Evolutionary conservation across 768 basidiomycete species (phyloP).

Genomic region (Suillus discolor): DNA sequence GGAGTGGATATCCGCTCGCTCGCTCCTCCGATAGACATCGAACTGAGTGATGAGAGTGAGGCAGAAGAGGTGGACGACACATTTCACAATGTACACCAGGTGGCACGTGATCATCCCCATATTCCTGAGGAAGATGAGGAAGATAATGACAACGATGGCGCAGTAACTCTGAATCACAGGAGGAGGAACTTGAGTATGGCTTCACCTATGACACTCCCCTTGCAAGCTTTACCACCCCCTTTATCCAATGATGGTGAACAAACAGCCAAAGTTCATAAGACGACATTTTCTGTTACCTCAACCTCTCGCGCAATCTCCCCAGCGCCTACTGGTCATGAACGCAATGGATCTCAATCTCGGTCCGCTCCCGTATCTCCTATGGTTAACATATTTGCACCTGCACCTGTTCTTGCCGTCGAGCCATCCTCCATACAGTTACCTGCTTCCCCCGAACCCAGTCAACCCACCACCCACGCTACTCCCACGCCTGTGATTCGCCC

Average conservation of each 20-base stretch:
- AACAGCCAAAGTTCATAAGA: slow-evolving; percentile 20
- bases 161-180: slow-evolving; percentile 26
- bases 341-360: slow-evolving; percentile 19
- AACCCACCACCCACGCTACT: slow-evolving; percentile 20
- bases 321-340: neutral
- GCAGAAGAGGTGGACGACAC: slow-evolving; percentile 54
- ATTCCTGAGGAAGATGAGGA: slow-evolving; percentile 77
- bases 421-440: slow-evolving; percentile 23
- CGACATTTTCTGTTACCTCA: slow-evolving; percentile 16
- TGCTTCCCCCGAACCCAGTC: slow-evolving; percentile 21
- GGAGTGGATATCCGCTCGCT: slow-evolving; percentile 49
- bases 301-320: slow-evolving; percentile 17
- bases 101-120: slow-evolving; percentile 53
- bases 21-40: slow-evolving; percentile 71
- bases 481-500: slow-evolving; percentile 26
- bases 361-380: slow-evolving; percentile 32
- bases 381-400: slow-evolving; percentile 24
- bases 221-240: slow-evolving; percentile 16
- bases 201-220: slow-evolving; percentile 39
- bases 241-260: slow-evolving; percentile 15
- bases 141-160: slow-evolving; percentile 35
- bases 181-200: slow-evolving; percentile 23
- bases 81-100: slow-evolving; percentile 37
- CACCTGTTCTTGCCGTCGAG: slow-evolving; percentile 24
- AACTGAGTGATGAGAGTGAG: slow-evolving; percentile 83